Conservation (phyloP, 371 early-diverging fungal genomes). For the Mucor irregularis region DNA sequence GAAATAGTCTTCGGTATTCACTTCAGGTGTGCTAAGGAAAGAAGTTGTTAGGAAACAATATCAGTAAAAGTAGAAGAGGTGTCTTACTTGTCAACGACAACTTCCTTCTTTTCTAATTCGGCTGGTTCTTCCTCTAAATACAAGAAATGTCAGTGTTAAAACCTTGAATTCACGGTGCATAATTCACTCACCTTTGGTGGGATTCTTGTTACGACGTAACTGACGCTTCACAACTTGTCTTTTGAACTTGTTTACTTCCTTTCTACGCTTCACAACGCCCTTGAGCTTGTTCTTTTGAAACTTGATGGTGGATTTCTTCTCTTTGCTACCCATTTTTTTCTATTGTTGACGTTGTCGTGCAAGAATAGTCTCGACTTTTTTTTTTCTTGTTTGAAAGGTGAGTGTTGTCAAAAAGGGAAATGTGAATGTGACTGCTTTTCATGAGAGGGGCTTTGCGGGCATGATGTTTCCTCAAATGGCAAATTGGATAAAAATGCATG, state of each 20-base stretch:
- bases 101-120: slow-evolving; percentile 7
- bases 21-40: slow-evolving; percentile 14
- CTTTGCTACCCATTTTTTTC: slow-evolving; percentile 43
- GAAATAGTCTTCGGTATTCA: slow-evolving; percentile 40
- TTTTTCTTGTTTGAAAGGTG: no score
- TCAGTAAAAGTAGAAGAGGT: neutral
- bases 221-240: slow-evolving; percentile 56
- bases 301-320: slow-evolving; percentile 84
- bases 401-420: neutral
- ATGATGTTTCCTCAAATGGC: neutral
- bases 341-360: no score
- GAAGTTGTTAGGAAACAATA: neutral
- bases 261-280: slow-evolving; percentile 64
- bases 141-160: neutral
- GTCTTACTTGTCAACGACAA: neutral
- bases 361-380: neutral
- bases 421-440: neutral
- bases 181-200: slow-evolving; percentile 17
- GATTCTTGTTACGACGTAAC: slow-evolving; percentile 27
- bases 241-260: slow-evolving; percentile 70
- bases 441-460: neutral
- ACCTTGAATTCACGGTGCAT: neutral
- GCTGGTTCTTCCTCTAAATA: neutral
- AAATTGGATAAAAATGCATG: neutral
- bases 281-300: slow-evolving; percentile 85